Percentiles rank a stretch among this genome's conserved stretches.
These are phyloP conservation scores for Trichoderma lentiforme DNA, from an alignment of 2,329 filamentous ascomycete species.

Conservation along the genomic window DNA sequence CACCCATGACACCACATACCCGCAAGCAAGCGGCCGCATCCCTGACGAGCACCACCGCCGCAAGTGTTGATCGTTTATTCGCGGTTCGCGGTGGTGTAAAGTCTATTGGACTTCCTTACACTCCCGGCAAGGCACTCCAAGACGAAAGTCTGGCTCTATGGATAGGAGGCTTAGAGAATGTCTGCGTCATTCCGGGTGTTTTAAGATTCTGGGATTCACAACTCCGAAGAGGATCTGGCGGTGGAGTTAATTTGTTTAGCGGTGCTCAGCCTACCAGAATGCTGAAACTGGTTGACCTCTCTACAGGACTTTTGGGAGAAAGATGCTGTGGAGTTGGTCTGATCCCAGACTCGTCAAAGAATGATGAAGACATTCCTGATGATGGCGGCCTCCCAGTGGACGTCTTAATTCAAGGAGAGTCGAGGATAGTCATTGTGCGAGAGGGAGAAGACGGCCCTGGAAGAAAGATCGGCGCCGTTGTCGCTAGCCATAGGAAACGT, in stretches of 20 bases:
- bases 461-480: slow-evolving; percentile 39
- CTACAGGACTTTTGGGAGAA: slow-evolving; percentile 54
- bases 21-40: slow-evolving; percentile 51
- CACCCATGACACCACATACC: slow-evolving; percentile 62
- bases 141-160: slow-evolving; percentile 57
- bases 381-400: slow-evolving; percentile 50
- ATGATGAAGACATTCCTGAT: slow-evolving; percentile 22
- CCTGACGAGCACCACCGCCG: slow-evolving; percentile 34
- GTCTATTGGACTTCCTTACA: slow-evolving; percentile 44
- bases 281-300: slow-evolving; percentile 52
- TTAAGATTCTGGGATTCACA: slow-evolving; percentile 60
- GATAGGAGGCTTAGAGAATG: slow-evolving; percentile 54
- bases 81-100: slow-evolving; percentile 52
- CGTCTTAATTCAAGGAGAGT: slow-evolving; percentile 54
- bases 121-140: slow-evolving; percentile 39
- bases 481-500: slow-evolving; percentile 33
- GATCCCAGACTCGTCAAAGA: slow-evolving; percentile 36
- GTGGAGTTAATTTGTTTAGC: slow-evolving; percentile 54
- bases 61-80: slow-evolving; percentile 50
- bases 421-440: slow-evolving; percentile 52
- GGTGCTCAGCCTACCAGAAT: slow-evolving; percentile 54
- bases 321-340: slow-evolving; percentile 51
- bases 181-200: slow-evolving; percentile 54
- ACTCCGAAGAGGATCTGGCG: slow-evolving; percentile 48
- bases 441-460: slow-evolving; percentile 50